Evolutionary conservation across 2,329 filamentous ascomycete genomes (phyloP).

Genomic region (Colletotrichum sp.): DNA sequence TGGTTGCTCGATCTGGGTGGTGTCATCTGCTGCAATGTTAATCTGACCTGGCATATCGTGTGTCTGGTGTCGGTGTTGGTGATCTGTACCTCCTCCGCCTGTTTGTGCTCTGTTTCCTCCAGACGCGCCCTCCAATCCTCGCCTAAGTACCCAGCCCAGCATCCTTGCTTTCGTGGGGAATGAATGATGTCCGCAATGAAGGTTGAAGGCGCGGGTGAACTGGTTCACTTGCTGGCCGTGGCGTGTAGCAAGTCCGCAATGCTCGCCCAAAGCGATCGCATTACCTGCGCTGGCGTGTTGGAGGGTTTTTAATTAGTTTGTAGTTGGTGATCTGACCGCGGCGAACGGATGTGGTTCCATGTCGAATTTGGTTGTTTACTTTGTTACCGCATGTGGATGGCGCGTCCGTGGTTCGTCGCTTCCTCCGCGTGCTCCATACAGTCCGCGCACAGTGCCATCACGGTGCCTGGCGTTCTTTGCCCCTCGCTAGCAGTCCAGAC

Average conservation of each 20-base stretch:
- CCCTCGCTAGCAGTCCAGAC: not conserved
- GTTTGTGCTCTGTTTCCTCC: slow-evolving; percentile 30
- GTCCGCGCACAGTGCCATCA: not conserved
- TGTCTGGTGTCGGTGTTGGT: not conserved
- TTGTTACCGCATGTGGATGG: slow-evolving; percentile 27
- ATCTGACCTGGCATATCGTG: not conserved
- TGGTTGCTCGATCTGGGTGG: slow-evolving; percentile 58
- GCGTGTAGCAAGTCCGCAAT: not conserved
- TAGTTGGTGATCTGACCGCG: slow-evolving; percentile 15
- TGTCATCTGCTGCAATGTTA: slow-evolving; percentile 34
- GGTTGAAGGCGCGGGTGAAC: not conserved
- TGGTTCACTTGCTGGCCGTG: not conserved
- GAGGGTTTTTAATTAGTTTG: slow-evolving; percentile 7
- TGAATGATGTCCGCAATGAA: not conserved
- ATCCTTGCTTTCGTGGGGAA: slow-evolving; percentile 36
- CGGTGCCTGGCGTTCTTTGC: not conserved
- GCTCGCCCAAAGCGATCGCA: not conserved
- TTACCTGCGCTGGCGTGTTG: not conserved
- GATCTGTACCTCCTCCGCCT: slow-evolving; percentile 32
- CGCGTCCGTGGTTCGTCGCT: slow-evolving; percentile 7
- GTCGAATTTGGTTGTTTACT: slow-evolving; percentile 27
- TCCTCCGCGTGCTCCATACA: not conserved
- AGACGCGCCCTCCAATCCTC: slow-evolving; percentile 44
- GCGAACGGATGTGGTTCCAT: slow-evolving; percentile 11
- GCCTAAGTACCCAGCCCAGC: slow-evolving; percentile 66